Percentiles rank a stretch among this genome's conserved stretches.
Evolutionary conservation across 495 filamentous ascomycete genomes (phyloP).

Genomic region (Cairneyella variabilis): DNA sequence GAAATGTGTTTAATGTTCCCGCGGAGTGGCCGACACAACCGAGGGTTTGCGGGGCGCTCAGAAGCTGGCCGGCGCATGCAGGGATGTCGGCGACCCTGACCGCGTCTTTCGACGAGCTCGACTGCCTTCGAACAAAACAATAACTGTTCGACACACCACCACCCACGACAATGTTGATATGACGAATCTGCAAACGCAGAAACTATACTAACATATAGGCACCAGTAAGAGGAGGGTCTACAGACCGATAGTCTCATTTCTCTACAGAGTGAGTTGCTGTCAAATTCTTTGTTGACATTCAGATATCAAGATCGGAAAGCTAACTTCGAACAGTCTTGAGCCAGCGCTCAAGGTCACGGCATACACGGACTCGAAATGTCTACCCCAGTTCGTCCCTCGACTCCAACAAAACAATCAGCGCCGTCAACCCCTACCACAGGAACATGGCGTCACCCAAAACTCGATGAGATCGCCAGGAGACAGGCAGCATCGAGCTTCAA

Average conservation of each 20-base stretch:
- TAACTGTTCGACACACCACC: too few relatives aligned
- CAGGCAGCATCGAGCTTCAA: conserved; percentile 71
- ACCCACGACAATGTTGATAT: too few relatives aligned
- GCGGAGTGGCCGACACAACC: too few relatives aligned
- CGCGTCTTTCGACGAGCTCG: too few relatives aligned
- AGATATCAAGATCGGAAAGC: conserved; percentile 10
- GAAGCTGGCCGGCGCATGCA: too few relatives aligned
- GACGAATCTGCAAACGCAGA: too few relatives aligned
- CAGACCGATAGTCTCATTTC: too few relatives aligned
- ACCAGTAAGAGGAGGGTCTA: conserved; percentile 1
- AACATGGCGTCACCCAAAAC: conserved; percentile 81
- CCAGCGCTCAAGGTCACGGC: background rate
- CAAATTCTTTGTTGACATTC: conserved; percentile 18
- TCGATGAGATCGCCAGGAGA: conserved; percentile 72
- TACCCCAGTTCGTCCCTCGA: conserved; percentile 30
- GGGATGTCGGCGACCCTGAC: too few relatives aligned
- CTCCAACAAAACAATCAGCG: conserved; percentile 30
- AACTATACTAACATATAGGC: conserved; percentile 27
- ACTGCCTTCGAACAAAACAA: too few relatives aligned
- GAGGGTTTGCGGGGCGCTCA: background rate
- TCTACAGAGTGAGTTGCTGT: too few relatives aligned
- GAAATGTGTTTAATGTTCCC: too few relatives aligned
- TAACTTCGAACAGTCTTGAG: conserved; percentile 9
- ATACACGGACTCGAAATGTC: conserved; percentile 9
- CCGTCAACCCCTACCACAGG: conserved; percentile 56